These are phyloP conservation scores for Leptomonas pyrrhocoris DNA, from an alignment of 208 protist genomes.

Conservation along the genomic window DNA sequence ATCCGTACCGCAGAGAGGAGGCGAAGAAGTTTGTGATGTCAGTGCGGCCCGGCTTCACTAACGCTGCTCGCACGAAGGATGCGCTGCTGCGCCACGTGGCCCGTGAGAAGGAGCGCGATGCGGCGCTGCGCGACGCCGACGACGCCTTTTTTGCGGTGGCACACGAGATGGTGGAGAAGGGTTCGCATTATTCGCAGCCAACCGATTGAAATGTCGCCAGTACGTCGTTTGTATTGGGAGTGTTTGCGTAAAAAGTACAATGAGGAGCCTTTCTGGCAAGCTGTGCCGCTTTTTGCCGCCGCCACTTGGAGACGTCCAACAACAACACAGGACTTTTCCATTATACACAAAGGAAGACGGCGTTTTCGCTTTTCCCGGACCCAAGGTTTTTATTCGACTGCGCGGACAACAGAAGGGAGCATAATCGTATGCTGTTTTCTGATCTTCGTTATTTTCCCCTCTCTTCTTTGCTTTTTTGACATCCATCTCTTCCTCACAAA, in stretches of 20 bases:
- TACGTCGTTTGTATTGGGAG: too few species aligned
- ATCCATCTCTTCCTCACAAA: too few species aligned
- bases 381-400: too few species aligned
- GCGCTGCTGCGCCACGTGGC: constrained; percentile 29
- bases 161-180: constrained; percentile 68
- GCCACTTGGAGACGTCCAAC: not conserved
- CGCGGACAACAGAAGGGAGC: too few species aligned
- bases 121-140: constrained; percentile 40
- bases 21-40: constrained; percentile 36
- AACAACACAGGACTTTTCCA: too few species aligned
- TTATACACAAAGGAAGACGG: too few species aligned
- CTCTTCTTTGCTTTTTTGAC: too few species aligned
- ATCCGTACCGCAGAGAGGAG: constrained; percentile 42
- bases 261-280: not conserved
- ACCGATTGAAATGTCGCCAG: constrained; percentile 37
- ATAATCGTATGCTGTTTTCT: too few species aligned
- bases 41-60: constrained; percentile 56
- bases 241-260: not conserved
- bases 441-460: too few species aligned
- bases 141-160: constrained; percentile 68
- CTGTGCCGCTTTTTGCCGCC: too few species aligned
- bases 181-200: constrained; percentile 42
- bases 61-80: constrained; percentile 44
- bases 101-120: constrained; percentile 31
- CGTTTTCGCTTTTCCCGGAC: too few species aligned